A percentile compares a stretch with the other conserved stretches of the same genome.
Conservation (phyloP, 2,329 filamentous ascomycete species). For the Dothideomycetes sp. region DNA sequence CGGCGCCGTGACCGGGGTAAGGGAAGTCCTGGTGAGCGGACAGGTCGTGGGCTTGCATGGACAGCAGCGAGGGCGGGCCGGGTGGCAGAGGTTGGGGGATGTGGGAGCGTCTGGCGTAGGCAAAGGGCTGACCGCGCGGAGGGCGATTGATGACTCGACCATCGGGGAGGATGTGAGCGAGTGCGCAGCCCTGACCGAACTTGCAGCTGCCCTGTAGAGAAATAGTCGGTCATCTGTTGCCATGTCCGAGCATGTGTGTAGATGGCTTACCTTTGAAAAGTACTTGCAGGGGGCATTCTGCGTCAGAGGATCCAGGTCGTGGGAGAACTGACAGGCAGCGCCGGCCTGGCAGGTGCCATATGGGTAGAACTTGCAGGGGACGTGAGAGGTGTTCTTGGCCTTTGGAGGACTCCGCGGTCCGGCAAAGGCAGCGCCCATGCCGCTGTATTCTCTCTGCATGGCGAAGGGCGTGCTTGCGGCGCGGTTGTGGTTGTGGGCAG, state of each 20-base stretch:
- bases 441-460: background rate
- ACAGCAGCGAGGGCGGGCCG: slow-evolving; percentile 15
- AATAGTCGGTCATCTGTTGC: slow-evolving; percentile 14
- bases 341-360: slow-evolving; percentile 94
- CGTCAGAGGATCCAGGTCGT: slow-evolving; percentile 73
- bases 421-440: slow-evolving; percentile 8
- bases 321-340: slow-evolving; percentile 89
- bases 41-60: slow-evolving; percentile 16
- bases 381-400: slow-evolving; percentile 71
- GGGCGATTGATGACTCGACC: slow-evolving; percentile 81
- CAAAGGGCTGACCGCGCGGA: slow-evolving; percentile 9
- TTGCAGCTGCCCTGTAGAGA: slow-evolving; percentile 81
- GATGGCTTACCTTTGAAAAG: slow-evolving; percentile 71
- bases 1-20: slow-evolving; percentile 1
- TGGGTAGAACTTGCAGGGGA: slow-evolving; percentile 98
- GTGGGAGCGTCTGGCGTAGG: slow-evolving; percentile 8
- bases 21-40: slow-evolving; percentile 6
- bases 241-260: background rate
- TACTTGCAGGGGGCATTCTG: slow-evolving; percentile 94
- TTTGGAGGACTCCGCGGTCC: slow-evolving; percentile 35
- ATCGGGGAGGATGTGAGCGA: slow-evolving; percentile 90
- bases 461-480: slow-evolving; percentile 21
- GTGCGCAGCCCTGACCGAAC: slow-evolving; percentile 94
- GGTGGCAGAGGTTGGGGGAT: slow-evolving; percentile 4
- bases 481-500: background rate